Evolutionary conservation across 2,329 filamentous ascomycete species (phyloP).

Genomic region (Verticillium nonalfalfae): DNA sequence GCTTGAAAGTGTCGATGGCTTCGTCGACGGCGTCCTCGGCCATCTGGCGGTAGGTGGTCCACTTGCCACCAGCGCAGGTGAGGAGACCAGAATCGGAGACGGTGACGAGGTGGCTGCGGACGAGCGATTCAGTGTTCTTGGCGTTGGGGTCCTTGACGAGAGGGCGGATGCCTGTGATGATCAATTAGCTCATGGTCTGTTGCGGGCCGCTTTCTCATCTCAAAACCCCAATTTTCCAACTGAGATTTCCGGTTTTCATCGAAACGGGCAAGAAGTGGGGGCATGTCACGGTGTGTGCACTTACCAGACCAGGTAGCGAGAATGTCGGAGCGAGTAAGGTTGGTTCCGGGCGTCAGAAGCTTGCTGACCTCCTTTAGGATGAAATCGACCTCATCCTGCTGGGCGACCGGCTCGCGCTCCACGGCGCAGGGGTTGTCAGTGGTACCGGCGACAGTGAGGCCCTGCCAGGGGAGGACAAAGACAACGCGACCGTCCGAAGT

Average conservation of each 20-base stretch:
- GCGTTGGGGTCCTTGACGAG: conserved; percentile 76
- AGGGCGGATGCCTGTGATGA: conserved; percentile 55
- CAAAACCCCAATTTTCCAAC: not conserved
- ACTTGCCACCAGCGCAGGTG: conserved; percentile 79
- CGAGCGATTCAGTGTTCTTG: conserved; percentile 75
- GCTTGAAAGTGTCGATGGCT: conserved; percentile 59
- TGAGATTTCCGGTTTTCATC: not conserved
- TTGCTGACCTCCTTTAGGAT: conserved; percentile 73
- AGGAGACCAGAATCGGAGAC: conserved; percentile 69
- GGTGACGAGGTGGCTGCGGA: conserved; percentile 75
- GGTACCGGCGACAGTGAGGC: conserved; percentile 78
- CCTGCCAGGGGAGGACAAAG: conserved; percentile 84
- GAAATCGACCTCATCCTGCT: conserved; percentile 74
- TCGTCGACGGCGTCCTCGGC: conserved; percentile 80
- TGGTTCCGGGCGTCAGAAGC: conserved; percentile 70
- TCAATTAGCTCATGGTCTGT: not conserved
- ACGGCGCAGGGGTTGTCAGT: conserved; percentile 70
- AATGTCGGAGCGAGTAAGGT: conserved; percentile 67
- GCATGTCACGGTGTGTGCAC: conserved; percentile 7
- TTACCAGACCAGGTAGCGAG: conserved; percentile 75
- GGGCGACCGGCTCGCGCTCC: conserved; percentile 62
- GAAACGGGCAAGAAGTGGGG: not conserved
- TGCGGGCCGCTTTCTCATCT: not conserved
- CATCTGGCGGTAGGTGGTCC: conserved; percentile 88
- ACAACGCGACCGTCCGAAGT: conserved; percentile 84